Conservation (phyloP, 768 basidiomycete genomes). For the Mrakia gelida region DNA sequence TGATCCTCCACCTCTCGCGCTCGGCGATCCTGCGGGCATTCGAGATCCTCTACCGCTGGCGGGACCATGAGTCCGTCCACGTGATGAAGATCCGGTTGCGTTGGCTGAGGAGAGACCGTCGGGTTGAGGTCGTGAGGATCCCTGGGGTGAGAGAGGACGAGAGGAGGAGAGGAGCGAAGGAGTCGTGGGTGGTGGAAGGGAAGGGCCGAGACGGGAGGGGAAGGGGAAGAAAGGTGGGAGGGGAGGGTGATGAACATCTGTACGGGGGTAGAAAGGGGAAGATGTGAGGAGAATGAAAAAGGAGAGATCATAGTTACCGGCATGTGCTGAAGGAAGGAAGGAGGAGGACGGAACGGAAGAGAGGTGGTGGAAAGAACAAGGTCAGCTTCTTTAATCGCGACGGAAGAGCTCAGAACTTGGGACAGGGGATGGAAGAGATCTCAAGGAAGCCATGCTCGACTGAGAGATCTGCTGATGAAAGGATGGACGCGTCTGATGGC, state of each 20-base stretch:
- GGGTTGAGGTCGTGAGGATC: not conserved
- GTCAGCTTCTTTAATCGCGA: not conserved
- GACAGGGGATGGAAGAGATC: not conserved
- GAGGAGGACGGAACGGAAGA: not conserved
- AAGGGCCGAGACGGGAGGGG: not conserved
- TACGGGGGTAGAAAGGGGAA: not conserved
- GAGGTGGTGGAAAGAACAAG: not conserved
- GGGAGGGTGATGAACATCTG: not conserved
- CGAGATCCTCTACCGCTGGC: not conserved
- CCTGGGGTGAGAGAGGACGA: not conserved
- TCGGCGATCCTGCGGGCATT: slow-evolving; percentile 2
- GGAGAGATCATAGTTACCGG: slow-evolving; percentile 5
- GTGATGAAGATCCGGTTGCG: not conserved
- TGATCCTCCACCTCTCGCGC: slow-evolving; percentile 12
- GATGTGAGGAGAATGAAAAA: not conserved
- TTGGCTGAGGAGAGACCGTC: not conserved
- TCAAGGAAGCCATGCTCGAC: not conserved
- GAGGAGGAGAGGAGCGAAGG: not conserved
- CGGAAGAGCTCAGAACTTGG: not conserved
- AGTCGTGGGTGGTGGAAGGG: not conserved
- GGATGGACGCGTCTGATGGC: not conserved
- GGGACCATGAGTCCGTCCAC: not conserved
- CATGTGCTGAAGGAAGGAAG: slow-evolving; percentile 1
- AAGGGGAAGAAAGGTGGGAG: not conserved
- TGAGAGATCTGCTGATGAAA: not conserved